A percentile compares a stretch with the other conserved stretches of the same genome.
Evolutionary conservation across 352 stramenopile genomes (phyloP).

Genomic region (Globisporangium cederbergense): DNA sequence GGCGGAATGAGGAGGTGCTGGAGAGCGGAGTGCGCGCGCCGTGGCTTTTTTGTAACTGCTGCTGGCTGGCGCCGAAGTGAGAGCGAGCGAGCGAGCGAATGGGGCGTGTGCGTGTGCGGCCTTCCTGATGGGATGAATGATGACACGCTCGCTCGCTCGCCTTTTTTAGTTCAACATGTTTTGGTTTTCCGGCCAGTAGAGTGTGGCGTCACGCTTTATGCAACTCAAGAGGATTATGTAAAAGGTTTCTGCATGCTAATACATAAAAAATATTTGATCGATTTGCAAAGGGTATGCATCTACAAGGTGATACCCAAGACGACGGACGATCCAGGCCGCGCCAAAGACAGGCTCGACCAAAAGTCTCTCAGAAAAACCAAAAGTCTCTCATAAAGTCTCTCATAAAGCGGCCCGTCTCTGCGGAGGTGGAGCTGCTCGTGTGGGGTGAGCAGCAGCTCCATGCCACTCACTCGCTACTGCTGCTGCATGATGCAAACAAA

Average conservation of each 20-base stretch:
- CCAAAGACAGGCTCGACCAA: slow-evolving; percentile 3
- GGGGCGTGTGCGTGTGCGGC: neutral
- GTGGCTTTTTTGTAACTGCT: slow-evolving; percentile 12
- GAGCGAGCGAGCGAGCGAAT: neutral
- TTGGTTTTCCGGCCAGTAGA: neutral
- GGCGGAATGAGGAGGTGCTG: neutral
- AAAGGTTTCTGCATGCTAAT: no score
- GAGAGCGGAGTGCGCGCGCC: slow-evolving; percentile 1
- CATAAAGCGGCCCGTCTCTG: slow-evolving; percentile 7
- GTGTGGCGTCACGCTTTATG: neutral
- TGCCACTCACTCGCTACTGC: neutral
- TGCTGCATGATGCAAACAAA: neutral
- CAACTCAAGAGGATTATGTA: neutral
- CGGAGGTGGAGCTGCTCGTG: neutral
- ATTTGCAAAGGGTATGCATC: neutral
- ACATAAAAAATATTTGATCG: neutral
- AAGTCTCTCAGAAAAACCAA: slow-evolving; percentile 9
- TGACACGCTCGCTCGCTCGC: neutral
- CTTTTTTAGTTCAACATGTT: slow-evolving; percentile 10
- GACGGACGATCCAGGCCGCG: neutral
- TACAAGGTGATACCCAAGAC: neutral
- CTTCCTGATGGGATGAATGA: slow-evolving; percentile 2
- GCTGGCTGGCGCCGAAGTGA: neutral
- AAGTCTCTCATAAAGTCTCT: slow-evolving; percentile 12
- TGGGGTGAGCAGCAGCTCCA: neutral